phyloP scores from a whole-genome alignment of 106 monocot genomes.

The Acorus gramineus region DNA sequence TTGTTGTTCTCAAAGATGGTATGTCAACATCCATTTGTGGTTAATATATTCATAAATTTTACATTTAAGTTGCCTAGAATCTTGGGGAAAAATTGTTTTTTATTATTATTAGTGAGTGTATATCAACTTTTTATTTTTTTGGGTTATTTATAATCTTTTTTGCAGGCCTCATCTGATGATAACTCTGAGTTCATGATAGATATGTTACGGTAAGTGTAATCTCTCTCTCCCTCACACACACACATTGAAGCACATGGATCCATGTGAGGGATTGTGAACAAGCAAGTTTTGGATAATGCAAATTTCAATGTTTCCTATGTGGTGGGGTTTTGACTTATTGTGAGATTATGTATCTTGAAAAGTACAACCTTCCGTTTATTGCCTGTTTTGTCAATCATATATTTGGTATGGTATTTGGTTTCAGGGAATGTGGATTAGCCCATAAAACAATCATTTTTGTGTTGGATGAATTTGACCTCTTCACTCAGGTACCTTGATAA shows the following conservation, averaged over 20 bases:
- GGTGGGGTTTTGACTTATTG: too few species aligned
- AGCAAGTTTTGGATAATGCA: too few species aligned
- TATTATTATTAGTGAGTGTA: neutral
- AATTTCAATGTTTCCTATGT: too few species aligned
- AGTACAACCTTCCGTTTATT: too few species aligned
- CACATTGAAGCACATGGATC: too few species aligned
- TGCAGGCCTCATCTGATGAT: conserved; percentile 86
- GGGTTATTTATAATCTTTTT: conserved; percentile 2
- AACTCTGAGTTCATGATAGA: conserved; percentile 83
- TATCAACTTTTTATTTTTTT: neutral
- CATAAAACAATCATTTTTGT: conserved; percentile 77
- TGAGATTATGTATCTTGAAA: too few species aligned
- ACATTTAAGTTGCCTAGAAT: too few species aligned
- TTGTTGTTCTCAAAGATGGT: conserved; percentile 91
- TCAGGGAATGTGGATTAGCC: conserved; percentile 85
- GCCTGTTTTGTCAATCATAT: too few species aligned
- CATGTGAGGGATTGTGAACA: too few species aligned
- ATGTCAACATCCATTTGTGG: conserved; percentile 2
- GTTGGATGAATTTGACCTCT: conserved; percentile 87
- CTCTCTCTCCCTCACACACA: too few species aligned
- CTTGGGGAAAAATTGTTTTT: neutral
- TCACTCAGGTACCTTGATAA: conserved; percentile 53
- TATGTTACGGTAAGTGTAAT: conserved; percentile 54
- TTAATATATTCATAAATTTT: conserved; percentile 4
- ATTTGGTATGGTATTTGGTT: neutral